Conservation (phyloP, 345 rosid genomes). For the Acer negundo region DNA sequence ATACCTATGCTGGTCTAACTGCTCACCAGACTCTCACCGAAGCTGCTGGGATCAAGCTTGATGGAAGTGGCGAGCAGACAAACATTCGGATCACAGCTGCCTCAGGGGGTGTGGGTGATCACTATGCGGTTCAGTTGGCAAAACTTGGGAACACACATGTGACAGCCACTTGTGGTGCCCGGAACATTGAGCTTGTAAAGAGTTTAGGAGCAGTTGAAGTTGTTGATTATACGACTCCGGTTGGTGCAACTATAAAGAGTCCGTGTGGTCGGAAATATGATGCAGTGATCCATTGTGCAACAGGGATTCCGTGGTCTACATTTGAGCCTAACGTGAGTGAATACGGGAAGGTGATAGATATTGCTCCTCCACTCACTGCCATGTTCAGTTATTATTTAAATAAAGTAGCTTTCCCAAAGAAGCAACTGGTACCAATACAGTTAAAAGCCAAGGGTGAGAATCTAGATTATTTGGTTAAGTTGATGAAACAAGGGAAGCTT, state of each 20-base stretch:
- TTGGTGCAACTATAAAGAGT: slow-evolving; percentile 69
- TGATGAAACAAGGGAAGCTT: slow-evolving; percentile 64
- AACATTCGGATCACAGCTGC: slow-evolving; percentile 76
- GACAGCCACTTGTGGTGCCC: slow-evolving; percentile 82
- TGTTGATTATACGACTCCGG: slow-evolving; percentile 78
- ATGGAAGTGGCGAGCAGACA: slow-evolving; percentile 50
- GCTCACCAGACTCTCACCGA: slow-evolving; percentile 63
- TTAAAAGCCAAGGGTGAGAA: slow-evolving; percentile 45
- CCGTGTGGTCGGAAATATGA: slow-evolving; percentile 76
- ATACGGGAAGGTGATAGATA: slow-evolving; percentile 63
- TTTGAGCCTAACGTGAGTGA: slow-evolving; percentile 66
- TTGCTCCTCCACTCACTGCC: slow-evolving; percentile 48
- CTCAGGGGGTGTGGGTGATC: slow-evolving; percentile 89
- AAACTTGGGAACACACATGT: slow-evolving; percentile 75
- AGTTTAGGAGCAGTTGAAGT: slow-evolving; percentile 84
- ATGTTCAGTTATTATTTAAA: slow-evolving; percentile 46
- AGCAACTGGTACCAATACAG: slow-evolving; percentile 60
- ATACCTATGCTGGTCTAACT: slow-evolving; percentile 67
- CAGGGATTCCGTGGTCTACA: slow-evolving; percentile 58
- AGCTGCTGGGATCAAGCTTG: slow-evolving; percentile 65
- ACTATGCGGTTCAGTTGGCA: slow-evolving; percentile 73
- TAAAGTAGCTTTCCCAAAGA: slow-evolving; percentile 66
- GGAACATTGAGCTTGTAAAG: slow-evolving; percentile 67
- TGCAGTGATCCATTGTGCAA: slow-evolving; percentile 68
- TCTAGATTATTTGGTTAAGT: slow-evolving; percentile 45